phyloP scores from a whole-genome alignment of 2,329 filamentous ascomycete genomes.

The Hypoxylon sp. region DNA sequence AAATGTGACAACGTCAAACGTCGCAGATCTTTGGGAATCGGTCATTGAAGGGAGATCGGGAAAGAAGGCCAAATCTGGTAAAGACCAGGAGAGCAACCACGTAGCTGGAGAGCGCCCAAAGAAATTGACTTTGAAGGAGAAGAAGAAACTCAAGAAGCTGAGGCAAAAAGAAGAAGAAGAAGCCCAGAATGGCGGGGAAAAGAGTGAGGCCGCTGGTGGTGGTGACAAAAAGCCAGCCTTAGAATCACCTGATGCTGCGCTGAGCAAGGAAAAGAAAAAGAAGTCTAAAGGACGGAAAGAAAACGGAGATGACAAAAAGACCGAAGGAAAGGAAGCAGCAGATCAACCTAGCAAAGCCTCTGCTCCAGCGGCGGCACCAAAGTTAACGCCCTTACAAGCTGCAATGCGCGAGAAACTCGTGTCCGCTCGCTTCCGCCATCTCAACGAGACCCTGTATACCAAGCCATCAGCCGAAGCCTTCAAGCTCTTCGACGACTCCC shows the following conservation, averaged over 20 bases:
- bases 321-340: slow-evolving; percentile 33
- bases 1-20: slow-evolving; percentile 76
- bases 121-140: slow-evolving; percentile 50
- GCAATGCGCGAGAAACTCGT: slow-evolving; percentile 96
- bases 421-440: slow-evolving; percentile 94
- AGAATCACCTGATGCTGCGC: slow-evolving; percentile 22
- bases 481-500: slow-evolving; percentile 83
- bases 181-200: slow-evolving; percentile 22
- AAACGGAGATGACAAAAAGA: slow-evolving; percentile 27
- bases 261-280: slow-evolving; percentile 52
- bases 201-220: slow-evolving; percentile 15
- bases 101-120: slow-evolving; percentile 39
- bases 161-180: slow-evolving; percentile 42
- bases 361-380: slow-evolving; percentile 59
- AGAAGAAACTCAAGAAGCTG: slow-evolving; percentile 51
- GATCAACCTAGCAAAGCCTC: slow-evolving; percentile 45
- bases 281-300: slow-evolving; percentile 51
- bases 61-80: slow-evolving; percentile 52
- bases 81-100: slow-evolving; percentile 38
- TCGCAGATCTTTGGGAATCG: slow-evolving; percentile 83
- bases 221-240: slow-evolving; percentile 30
- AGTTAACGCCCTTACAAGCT: slow-evolving; percentile 91
- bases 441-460: slow-evolving; percentile 97
- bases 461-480: slow-evolving; percentile 88
- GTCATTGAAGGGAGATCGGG: slow-evolving; percentile 78